Evolutionary conservation across 129 eudicot genomes (phyloP), one percentile per base, ranked within the genome.

Genomic region (Flaveria sonorensis): DNA sequence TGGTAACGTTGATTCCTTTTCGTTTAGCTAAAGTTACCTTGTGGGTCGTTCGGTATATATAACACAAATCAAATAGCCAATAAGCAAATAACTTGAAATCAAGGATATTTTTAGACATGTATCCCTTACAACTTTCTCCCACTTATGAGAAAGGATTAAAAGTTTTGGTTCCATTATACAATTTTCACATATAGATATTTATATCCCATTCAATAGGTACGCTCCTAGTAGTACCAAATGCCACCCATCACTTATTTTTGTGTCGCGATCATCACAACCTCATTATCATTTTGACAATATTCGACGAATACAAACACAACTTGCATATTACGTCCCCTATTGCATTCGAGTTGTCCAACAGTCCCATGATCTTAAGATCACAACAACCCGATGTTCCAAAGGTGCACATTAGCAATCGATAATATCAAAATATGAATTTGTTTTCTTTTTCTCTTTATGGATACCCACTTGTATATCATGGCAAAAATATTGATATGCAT

Each of bases 231-330:
- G 77, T 60, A 64, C 30, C 30, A 56, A 73, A 83, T 80, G 81
- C 83, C 60, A 74, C 59, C n/a, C 75, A 55, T 80, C 36, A 16
- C 72, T 82, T 83, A 85, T 69, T 45, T 71, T 77, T 78, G 79
- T 61, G 82, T 80, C 84, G 63, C 19, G 70, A 80, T 74, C 75
- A 80, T 71, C 72, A 24, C 78, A 85, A 72, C 77, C 80, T 81
- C 87, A 72, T 65, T 74, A 50, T 59, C 71, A 51, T 84, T 67
- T 77, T 75, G 88, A 23, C 43, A 59, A 77, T 74, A 83, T 83
- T 81, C 61, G 74, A 69, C 2, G 81, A 79, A 77, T 71, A 75
- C 68, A 85, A 82, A 21, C 15, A 75, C 87, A 83, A 83, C 82
- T 87, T 87, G 83, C 24, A 45, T 55, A 46, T 4, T 45, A 68